These are phyloP conservation scores for Hypoxylon sp. DNA, from an alignment of 2,329 filamentous ascomycete species.

Conservation along the genomic window DNA sequence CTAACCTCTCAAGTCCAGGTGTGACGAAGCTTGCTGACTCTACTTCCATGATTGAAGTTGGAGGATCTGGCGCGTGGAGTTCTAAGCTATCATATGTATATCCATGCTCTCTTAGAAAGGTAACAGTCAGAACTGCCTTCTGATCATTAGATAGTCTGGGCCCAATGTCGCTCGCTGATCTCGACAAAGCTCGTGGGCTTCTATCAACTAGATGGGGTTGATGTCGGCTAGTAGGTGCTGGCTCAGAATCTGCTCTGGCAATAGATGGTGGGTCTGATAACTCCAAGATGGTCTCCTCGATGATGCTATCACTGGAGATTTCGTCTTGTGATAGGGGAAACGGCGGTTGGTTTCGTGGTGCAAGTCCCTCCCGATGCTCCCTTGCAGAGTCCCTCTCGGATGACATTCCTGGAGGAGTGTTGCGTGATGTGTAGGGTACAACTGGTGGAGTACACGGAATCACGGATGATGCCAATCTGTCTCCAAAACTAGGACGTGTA, in stretches of 20 bases:
- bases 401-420: constrained; percentile 4
- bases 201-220: constrained; percentile 34
- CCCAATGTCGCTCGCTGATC: constrained; percentile 57
- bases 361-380: constrained; percentile 7
- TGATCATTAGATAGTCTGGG: constrained; percentile 43
- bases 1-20: constrained; percentile 66
- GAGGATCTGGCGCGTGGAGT: constrained; percentile 69
- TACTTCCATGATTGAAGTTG: constrained; percentile 62
- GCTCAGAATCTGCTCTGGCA: constrained; percentile 55
- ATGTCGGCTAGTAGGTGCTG: constrained; percentile 51
- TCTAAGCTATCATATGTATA: constrained; percentile 58
- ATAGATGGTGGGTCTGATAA: constrained; percentile 38
- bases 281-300: constrained; percentile 50
- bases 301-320: constrained; percentile 40
- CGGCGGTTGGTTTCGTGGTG: constrained; percentile 14
- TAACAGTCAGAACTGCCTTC: constrained; percentile 40
- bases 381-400: constrained; percentile 3
- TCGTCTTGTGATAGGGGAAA: constrained; percentile 19
- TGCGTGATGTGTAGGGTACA: constrained; percentile 46
- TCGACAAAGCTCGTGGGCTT: constrained; percentile 47
- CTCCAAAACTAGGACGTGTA: background rate
- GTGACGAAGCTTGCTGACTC: constrained; percentile 69
- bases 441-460: constrained; percentile 40
- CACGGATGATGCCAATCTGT: constrained; percentile 15
- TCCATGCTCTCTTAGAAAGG: constrained; percentile 48